Evolutionary conservation across 495 filamentous ascomycete species (phyloP).

Genomic region (Neurospora sp.): DNA sequence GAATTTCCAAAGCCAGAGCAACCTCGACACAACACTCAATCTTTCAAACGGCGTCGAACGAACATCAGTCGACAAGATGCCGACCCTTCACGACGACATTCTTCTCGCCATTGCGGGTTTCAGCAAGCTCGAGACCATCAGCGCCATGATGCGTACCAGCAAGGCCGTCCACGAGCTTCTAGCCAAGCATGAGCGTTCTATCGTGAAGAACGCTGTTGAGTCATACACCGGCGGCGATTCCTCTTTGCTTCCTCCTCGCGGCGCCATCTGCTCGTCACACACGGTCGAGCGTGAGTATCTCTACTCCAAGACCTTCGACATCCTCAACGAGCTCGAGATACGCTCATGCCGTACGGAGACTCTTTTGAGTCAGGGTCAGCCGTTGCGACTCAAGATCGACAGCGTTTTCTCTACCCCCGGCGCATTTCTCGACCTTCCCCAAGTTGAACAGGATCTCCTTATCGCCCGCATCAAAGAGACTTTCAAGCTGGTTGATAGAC

Average conservation of each 20-base stretch:
- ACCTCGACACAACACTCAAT: neutral
- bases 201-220: conserved; percentile 24
- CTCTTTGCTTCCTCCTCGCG: conserved; percentile 3
- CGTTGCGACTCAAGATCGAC: neutral
- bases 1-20: neutral
- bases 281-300: conserved; percentile 6
- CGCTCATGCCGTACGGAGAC: conserved; percentile 11
- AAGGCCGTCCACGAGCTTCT: conserved; percentile 10
- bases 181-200: conserved; percentile 11
- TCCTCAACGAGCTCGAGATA: conserved; percentile 17
- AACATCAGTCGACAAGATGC: neutral
- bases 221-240: neutral
- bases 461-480: conserved; percentile 7
- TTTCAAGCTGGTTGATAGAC: conserved; percentile 7
- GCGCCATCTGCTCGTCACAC: conserved; percentile 16
- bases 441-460: neutral
- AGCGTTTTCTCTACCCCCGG: neutral
- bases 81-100: conserved; percentile 10
- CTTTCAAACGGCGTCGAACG: neutral
- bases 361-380: conserved; percentile 6
- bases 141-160: conserved; percentile 10
- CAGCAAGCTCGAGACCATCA: conserved; percentile 5
- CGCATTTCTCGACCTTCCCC: neutral
- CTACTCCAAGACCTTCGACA: conserved; percentile 5
- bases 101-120: conserved; percentile 18